Base-by-base conservation (phyloP, 2,329 filamentous ascomycete species). In the Sclerotinia sclerotiorum region DNA sequence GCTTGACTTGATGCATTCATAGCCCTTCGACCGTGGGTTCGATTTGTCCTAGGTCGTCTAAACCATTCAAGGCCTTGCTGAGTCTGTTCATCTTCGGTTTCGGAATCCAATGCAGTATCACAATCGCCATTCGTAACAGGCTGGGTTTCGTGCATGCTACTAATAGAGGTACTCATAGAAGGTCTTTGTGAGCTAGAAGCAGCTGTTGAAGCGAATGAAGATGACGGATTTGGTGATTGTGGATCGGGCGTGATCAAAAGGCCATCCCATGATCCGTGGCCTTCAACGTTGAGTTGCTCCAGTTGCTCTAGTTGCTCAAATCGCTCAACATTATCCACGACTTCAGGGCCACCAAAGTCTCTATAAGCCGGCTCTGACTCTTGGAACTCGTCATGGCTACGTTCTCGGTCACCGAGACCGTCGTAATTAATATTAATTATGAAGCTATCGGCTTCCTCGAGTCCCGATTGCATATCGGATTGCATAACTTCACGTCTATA, bases 231-330 rank as follows among this genome's bases (percentile, higher is more conserved):
- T 0, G 93, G 92, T 3, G 92, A 85, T 70, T 92, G 90, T 21
- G 90, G 88, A 77, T 97, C 93, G 0, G 92, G 92, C 0, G 91
- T 89, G 70, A 97, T 89, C 68, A 93, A 82, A 65, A 97, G 87
- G 3, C 89, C 92, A 69, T 94, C 90, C 94, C 94, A 97, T 1
- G 83, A 83, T 62, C 84, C 83, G 71, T 87, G 84, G 51, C 82
- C 83, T 66, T 80, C 89, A 11, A 90, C 71, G 32, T 63, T 68
- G 72, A 46, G 69, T 70, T 66, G 73, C 69, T 64, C 69, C 72
- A 46, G 69, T 70, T 67, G 73, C 29, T 29, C 29, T 5, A 46
- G 69, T 70, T 66, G 73, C 69, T 64, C 69, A 72, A 46, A 69
- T 70, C 66, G 73, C 69, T 44, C 69, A 71, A 46, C 70, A 61